phyloP scores from a whole-genome alignment of 2,329 filamentous ascomycete genomes.

The Allantophomopsis lycopodina region DNA sequence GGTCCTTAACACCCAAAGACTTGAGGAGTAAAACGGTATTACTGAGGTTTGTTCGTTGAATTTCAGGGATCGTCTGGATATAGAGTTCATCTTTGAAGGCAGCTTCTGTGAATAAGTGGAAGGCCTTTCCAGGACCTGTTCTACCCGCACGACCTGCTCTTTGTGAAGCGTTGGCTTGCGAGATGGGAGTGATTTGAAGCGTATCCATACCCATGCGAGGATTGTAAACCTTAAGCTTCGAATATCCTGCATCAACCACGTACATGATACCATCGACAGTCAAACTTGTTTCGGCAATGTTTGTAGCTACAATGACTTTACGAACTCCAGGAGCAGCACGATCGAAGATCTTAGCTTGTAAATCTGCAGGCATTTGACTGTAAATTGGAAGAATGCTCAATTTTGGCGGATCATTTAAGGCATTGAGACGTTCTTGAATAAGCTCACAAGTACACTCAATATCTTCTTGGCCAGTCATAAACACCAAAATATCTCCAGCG shows the following conservation, averaged over 20 bases:
- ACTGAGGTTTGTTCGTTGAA: conserved; percentile 88
- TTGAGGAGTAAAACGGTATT: conserved; percentile 93
- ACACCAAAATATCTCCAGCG: conserved; percentile 85
- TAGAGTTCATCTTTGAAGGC: conserved; percentile 96
- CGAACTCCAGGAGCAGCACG: conserved; percentile 77
- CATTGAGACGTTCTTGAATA: conserved; percentile 71
- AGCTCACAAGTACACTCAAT: conserved; percentile 95
- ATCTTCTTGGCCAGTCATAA: conserved; percentile 99
- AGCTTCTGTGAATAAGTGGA: conserved; percentile 84
- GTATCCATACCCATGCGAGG: conserved; percentile 99
- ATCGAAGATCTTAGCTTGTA: conserved; percentile 97
- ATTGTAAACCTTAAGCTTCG: conserved; percentile 97
- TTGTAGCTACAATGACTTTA: conserved; percentile 96
- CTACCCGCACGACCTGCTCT: conserved; percentile 86
- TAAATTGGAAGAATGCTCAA: conserved; percentile 94
- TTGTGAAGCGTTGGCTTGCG: conserved; percentile 89
- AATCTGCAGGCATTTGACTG: conserved; percentile 97
- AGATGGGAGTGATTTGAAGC: conserved; percentile 92
- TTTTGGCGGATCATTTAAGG: conserved; percentile 88
- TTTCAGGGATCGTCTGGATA: conserved; percentile 92
- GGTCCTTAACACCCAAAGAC: conserved; percentile 82
- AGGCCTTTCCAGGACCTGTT: conserved; percentile 91
- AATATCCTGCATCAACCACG: conserved; percentile 91
- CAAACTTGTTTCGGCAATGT: conserved; percentile 95
- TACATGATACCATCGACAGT: conserved; percentile 99